Evolutionary conservation across 1,139 yeast species (phyloP).

Genomic region (Pichia sp.): DNA sequence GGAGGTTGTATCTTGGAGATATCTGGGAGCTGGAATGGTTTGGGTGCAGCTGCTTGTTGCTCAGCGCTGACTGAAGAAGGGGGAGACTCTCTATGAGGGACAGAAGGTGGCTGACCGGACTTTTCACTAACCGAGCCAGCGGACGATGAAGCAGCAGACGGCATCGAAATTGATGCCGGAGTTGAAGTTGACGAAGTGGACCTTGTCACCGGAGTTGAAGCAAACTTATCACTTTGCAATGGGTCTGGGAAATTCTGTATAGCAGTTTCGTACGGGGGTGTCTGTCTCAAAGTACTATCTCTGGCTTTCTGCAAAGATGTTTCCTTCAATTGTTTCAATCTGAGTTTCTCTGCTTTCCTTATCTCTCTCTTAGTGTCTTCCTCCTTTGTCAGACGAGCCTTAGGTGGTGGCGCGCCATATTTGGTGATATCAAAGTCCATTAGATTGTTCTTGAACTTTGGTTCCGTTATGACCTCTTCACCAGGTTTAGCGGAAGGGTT

Average conservation of each 20-base stretch:
- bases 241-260: conserved; percentile 3
- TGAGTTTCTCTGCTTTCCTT: conserved; percentile 18
- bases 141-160: too few relatives aligned
- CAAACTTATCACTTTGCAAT: background rate
- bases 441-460: conserved; percentile 23
- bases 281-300: conserved; percentile 5
- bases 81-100: background rate
- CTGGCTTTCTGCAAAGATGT: conserved; percentile 23
- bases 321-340: conserved; percentile 22
- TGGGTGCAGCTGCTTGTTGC: background rate
- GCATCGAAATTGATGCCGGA: background rate
- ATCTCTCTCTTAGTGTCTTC: conserved; percentile 18
- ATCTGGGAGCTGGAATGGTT: conserved; percentile 14
- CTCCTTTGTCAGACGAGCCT: conserved; percentile 19
- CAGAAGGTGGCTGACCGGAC: background rate
- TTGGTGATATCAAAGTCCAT: conserved; percentile 28
- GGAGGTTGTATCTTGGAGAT: conserved; percentile 24
- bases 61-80: background rate
- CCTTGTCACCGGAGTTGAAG: background rate
- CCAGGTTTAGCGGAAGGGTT: conserved; percentile 2
- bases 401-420: conserved; percentile 31
- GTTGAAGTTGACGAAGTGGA: background rate
- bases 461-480: conserved; percentile 20
- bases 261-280: conserved; percentile 1
- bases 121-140: too few relatives aligned